phyloP scores from a whole-genome alignment of 495 filamentous ascomycete genomes.

The Penicillium canescens region DNA sequence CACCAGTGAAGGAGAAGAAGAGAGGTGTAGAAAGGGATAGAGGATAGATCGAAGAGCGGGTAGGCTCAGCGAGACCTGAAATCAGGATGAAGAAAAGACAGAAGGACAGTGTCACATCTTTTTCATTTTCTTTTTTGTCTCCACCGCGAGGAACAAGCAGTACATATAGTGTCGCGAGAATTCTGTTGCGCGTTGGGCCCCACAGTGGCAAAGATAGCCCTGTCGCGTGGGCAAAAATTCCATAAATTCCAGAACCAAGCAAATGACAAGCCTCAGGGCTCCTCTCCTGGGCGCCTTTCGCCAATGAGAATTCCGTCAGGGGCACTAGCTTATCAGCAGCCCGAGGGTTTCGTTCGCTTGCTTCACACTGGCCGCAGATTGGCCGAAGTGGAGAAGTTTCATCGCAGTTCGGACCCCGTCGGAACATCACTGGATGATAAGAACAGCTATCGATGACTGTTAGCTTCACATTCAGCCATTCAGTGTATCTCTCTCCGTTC shows the following conservation, averaged over 20 bases:
- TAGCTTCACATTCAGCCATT: no score
- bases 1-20: conserved; percentile 8
- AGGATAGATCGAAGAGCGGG: conserved; percentile 15
- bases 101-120: conserved; percentile 22
- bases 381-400: conserved; percentile 1
- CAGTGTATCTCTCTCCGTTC: no score
- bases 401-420: not conserved
- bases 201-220: conserved; percentile 18
- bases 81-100: conserved; percentile 13
- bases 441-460: no score
- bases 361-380: not conserved
- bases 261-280: conserved; percentile 23
- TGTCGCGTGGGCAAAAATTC: conserved; percentile 23
- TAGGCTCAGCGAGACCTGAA: conserved; percentile 21
- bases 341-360: conserved; percentile 21
- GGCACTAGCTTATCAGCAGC: conserved; percentile 20
- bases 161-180: conserved; percentile 27
- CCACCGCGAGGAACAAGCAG: conserved; percentile 15
- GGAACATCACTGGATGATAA: no score
- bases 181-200: conserved; percentile 19
- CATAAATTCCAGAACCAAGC: conserved; percentile 17
- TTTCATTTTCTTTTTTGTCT: conserved; percentile 26
- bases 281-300: not conserved
- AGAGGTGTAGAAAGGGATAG: conserved; percentile 2
- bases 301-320: not conserved